Evolutionary conservation across 371 early-diverging fungal genomes (phyloP), one percentile per base, ranked within the genome.

Genomic region (Syncephalastrum racemosum): DNA sequence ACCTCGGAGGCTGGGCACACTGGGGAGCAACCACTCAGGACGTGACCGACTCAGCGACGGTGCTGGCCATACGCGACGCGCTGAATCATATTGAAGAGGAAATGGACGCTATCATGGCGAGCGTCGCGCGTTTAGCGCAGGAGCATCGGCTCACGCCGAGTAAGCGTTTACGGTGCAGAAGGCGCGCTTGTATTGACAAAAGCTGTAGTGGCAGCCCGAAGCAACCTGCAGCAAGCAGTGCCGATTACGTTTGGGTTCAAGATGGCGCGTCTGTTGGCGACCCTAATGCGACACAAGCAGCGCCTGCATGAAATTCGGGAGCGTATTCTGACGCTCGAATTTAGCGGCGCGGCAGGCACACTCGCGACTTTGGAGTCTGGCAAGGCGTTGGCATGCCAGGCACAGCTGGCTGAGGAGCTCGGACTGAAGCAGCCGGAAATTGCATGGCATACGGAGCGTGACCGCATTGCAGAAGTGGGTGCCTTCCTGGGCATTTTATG

Each of bases 191-290:
- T 14, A 25, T 41, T 22, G 39, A 18, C 24, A 24, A 7, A 10
- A 2, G 0, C 36, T 13, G n/a, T 36, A 63, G 63, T 63, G 63
- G 63, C 46, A 0, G 63, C 58, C 25, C 31, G 63, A 45, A 63
- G 63, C 25, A 63, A 63, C 40, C 36, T 63, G 36, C 63, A 63
- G 43, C 63, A 63, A 48, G 63, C 63, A 0, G 63, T 63, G 25
- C 63, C 63, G 16, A 63, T 63, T 16, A 63, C 45, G 27, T 63
- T 63, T 45, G 63, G 63, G 2, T 63, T 63, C 50, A 63, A 63
- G 20, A 63, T 63, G 63, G 63, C 63, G 4, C 40, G 63, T 14
- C 39, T 63, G 1, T 52, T 57, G 36, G 63, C 63, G 18, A 63
- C 63, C 25, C 40, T 63, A 20, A 52, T 53, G 27, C 47, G 63